Conservation (phyloP, 2,329 filamentous ascomycete genomes). For the Huntiella omanensis region DNA sequence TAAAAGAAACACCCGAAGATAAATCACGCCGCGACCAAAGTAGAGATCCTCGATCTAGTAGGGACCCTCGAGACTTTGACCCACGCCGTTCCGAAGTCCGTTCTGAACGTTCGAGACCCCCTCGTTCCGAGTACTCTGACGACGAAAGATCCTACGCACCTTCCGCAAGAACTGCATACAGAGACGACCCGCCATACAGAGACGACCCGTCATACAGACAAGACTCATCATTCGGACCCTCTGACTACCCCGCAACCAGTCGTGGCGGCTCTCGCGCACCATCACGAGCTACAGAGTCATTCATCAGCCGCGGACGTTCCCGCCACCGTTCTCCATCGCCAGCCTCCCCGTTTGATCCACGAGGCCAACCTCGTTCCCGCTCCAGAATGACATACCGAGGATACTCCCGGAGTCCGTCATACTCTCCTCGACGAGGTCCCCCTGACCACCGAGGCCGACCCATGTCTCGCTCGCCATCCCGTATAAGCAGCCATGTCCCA, state of each 20-base stretch:
- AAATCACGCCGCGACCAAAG: not conserved
- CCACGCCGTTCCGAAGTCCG: not conserved
- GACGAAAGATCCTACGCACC: not conserved
- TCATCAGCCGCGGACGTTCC: constrained; percentile 1
- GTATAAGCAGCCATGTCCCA: not conserved
- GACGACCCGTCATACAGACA: not conserved
- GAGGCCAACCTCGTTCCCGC: constrained; percentile 1
- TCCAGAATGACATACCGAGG: constrained; percentile 3
- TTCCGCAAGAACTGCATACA: not conserved
- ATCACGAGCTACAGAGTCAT: not conserved
- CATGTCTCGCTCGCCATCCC: not conserved
- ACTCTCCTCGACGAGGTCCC: not conserved
- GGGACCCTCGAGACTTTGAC: not conserved
- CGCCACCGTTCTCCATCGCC: constrained; percentile 1
- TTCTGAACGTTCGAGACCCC: not conserved
- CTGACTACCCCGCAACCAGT: not conserved
- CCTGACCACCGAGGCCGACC: not conserved
- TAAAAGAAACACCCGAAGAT: constrained; percentile 1
- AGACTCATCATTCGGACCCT: not conserved
- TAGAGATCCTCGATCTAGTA: constrained; percentile 1
- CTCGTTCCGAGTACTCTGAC: not conserved
- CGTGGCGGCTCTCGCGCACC: not conserved
- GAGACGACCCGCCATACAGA: not conserved
- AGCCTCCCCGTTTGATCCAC: not conserved
- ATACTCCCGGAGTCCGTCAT: constrained; percentile 1